Evolutionary conservation across 108 stramenopile genomes (phyloP).

Genomic region (Bacterosira constricta): DNA sequence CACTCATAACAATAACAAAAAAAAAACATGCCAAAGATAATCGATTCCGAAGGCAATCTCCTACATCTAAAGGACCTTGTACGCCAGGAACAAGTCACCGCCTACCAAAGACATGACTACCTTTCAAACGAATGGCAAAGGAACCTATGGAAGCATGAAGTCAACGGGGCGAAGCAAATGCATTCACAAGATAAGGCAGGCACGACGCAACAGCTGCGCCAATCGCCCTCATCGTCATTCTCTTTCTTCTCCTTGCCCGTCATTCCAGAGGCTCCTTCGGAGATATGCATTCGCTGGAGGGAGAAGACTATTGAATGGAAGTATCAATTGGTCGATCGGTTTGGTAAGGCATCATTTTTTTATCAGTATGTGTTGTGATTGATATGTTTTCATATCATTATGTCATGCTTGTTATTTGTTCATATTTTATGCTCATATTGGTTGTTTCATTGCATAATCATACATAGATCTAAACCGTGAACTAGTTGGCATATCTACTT

Average conservation of each 20-base stretch:
- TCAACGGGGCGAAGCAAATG: not conserved
- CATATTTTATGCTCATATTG: too few species aligned
- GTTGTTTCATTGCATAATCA: too few species aligned
- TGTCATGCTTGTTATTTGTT: not conserved
- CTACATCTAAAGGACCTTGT: constrained; percentile 14
- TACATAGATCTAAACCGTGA: constrained; percentile 20
- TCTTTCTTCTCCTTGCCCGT: not conserved
- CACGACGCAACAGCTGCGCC: not conserved
- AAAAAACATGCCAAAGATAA: not conserved
- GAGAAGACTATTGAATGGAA: constrained; percentile 24
- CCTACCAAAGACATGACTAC: constrained; percentile 27
- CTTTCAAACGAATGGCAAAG: constrained; percentile 20
- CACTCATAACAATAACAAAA: too few species aligned
- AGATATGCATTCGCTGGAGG: constrained; percentile 21
- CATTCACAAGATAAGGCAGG: not conserved
- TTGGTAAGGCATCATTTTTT: not conserved
- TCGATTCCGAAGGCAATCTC: constrained; percentile 3
- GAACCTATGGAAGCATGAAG: constrained; percentile 1
- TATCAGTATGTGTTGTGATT: not conserved
- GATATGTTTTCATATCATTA: not conserved
- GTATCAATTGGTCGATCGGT: constrained; percentile 24
- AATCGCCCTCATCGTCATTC: constrained; percentile 11
- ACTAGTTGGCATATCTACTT: constrained; percentile 15
- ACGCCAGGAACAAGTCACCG: not conserved
- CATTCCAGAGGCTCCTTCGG: not conserved